Percentiles rank a stretch among this genome's conserved stretches.
These are phyloP conservation scores for Colletotrichum sp. DNA, from an alignment of 2,329 filamentous ascomycete species.

Conservation along the genomic window DNA sequence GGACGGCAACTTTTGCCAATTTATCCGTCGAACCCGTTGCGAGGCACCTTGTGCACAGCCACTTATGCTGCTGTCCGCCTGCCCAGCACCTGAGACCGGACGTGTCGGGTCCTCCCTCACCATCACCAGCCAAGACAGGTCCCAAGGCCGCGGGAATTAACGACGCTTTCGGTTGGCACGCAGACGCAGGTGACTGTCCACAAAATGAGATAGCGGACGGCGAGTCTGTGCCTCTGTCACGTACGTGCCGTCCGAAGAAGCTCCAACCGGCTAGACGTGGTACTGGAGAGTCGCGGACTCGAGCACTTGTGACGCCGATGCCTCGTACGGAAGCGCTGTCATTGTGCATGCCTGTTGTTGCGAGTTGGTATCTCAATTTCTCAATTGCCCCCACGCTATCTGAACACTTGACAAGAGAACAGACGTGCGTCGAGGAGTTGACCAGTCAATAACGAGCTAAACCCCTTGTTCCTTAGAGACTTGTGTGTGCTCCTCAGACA, in stretches of 20 bases:
- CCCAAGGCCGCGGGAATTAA: not conserved
- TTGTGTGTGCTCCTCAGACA: not conserved
- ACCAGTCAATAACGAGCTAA: not conserved
- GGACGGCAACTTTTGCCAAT: not conserved
- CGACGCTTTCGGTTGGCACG: not conserved
- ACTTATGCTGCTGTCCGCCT: not conserved
- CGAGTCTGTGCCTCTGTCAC: not conserved
- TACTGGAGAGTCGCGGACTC: not conserved
- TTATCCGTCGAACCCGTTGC: not conserved
- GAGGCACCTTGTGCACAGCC: not conserved
- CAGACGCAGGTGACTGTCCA: not conserved
- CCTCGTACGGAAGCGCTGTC: not conserved
- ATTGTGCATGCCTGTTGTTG: not conserved
- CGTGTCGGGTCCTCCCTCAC: not conserved
- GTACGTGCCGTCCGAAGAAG: not conserved
- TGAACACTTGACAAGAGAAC: not conserved
- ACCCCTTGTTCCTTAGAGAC: not conserved
- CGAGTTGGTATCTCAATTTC: not conserved
- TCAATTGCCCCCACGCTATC: not conserved
- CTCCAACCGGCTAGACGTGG: not conserved
- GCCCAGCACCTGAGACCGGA: conserved; percentile 14
- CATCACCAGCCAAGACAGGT: conserved; percentile 8
- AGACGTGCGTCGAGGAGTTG: not conserved
- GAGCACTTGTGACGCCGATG: not conserved
- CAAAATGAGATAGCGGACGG: not conserved